Evolutionary conservation across 441 rosid genomes (phyloP).

Genomic region (Hypseocharis bilobata): DNA sequence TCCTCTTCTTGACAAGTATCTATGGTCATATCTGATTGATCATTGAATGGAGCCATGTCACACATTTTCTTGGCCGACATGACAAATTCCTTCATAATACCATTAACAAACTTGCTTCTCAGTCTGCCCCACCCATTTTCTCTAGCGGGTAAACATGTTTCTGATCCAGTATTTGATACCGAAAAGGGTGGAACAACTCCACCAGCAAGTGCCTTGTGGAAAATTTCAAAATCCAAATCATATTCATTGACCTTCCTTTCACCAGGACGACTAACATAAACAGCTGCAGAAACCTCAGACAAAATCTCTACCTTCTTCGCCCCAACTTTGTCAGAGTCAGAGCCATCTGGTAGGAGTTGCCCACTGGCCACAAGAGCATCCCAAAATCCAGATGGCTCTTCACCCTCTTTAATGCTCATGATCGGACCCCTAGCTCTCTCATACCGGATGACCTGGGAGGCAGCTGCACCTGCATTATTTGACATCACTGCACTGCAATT

Average conservation of each 20-base stretch:
- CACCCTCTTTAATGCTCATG: conserved; percentile 42
- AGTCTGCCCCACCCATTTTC: conserved; percentile 57
- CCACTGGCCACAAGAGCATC: conserved; percentile 40
- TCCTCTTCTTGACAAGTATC: conserved; percentile 28
- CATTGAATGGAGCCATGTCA: conserved; percentile 16
- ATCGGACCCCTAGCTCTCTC: conserved; percentile 53
- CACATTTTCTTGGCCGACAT: conserved; percentile 30
- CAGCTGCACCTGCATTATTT: conserved; percentile 45
- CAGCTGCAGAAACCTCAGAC: conserved; percentile 9
- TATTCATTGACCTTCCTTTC: conserved; percentile 45
- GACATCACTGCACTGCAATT: conserved; percentile 39
- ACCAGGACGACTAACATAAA: conserved; percentile 17
- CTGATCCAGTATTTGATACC: conserved; percentile 35
- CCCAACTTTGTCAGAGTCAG: conserved; percentile 20
- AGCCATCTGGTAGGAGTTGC: conserved; percentile 26
- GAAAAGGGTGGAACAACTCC: conserved; percentile 63
- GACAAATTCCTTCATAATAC: conserved; percentile 45
- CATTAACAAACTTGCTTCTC: conserved; percentile 39
- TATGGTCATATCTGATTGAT: conserved; percentile 21
- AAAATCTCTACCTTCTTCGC: conserved; percentile 21
- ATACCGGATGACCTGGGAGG: conserved; percentile 57
- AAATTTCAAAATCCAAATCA: conserved; percentile 55
- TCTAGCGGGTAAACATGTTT: conserved; percentile 61
- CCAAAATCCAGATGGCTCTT: conserved; percentile 59
- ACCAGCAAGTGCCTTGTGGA: conserved; percentile 52